Evolutionary conservation across 306 rosid genomes (phyloP), one percentile per base, ranked within the genome.

Genomic region (Calophaca sinica): DNA sequence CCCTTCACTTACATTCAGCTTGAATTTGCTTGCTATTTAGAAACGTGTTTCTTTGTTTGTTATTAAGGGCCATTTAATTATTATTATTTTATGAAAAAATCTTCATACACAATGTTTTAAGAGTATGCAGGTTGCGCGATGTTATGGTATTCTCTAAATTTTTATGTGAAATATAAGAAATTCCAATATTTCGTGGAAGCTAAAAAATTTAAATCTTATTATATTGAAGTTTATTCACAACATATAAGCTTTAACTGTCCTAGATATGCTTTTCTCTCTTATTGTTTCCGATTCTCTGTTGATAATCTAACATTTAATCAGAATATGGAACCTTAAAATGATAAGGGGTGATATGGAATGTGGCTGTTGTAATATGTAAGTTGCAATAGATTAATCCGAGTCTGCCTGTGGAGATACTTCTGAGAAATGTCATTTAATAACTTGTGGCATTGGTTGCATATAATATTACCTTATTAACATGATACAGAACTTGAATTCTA

Each of bases 1-100:
- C 3, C 68, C 60, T 10, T 55, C 14, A 15, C 72, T 50, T 73
- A 9, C 67, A 3, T 45, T 77, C 39, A 28, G 59, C 64, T 73
- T 35, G 73, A 67, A 35, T 82, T 60, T 68, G 45, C 69, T 73
- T 35, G 33, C 55, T 51, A 50, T 62, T 60, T 44, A 15, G 33
- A 67, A 41, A 11, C 13, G 31, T 5, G 7, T 41, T 38, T 36
- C 67, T 15, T 28, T 33, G 50, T 3, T 52, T 38, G 20, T 12
- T 15, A 41, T 36, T 28, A 58, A 36, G 57, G 54, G 59, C 35
- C 31, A 20, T 35, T 29, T 54, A 45, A 9, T 49, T 29, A 3
- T 73, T 58, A 31, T 66, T 57, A 36, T 41, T 73, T 32, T 75
- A 10, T 45, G 48, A 12, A 10, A 73, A 28, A 38, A 41, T 38